These are phyloP conservation scores for Aspergillus novofumigatus DNA, from an alignment of 2,329 filamentous ascomycete species.

Conservation along the genomic window DNA sequence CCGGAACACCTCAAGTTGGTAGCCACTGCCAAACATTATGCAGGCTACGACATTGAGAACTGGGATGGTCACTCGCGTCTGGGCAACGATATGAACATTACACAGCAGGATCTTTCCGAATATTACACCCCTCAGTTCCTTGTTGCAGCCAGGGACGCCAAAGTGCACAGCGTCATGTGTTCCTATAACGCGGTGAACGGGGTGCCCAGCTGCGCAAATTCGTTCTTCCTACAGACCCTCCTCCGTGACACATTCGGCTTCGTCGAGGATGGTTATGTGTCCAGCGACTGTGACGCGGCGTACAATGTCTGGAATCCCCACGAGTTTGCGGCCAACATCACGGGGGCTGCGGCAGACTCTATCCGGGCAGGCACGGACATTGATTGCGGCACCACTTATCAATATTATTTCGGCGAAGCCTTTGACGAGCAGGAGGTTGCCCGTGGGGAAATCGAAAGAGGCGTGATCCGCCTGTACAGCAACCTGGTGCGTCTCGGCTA, in stretches of 20 bases:
- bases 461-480: constrained; percentile 47
- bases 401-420: constrained; percentile 43
- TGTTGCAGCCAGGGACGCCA: constrained; percentile 56
- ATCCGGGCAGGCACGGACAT: constrained; percentile 52
- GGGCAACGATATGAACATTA: constrained; percentile 53
- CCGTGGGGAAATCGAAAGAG: constrained; percentile 44
- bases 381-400: constrained; percentile 50
- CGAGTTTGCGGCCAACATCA: constrained; percentile 42
- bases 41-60: constrained; percentile 54
- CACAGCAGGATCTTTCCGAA: constrained; percentile 60
- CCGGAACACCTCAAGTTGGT: constrained; percentile 40
- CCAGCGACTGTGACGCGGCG: constrained; percentile 62
- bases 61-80: constrained; percentile 43
- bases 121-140: constrained; percentile 66
- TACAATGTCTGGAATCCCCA: constrained; percentile 57
- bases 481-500: constrained; percentile 50
- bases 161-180: constrained; percentile 59
- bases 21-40: constrained; percentile 57
- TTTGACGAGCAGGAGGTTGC: constrained; percentile 43
- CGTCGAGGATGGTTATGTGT: constrained; percentile 57
- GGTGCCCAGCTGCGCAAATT: constrained; percentile 59
- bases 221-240: constrained; percentile 59
- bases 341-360: constrained; percentile 45
- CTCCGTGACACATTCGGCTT: constrained; percentile 64
- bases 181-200: constrained; percentile 64